phyloP scores from a whole-genome alignment of 208 protist species.

The Trypanosoma vivax region DNA sequence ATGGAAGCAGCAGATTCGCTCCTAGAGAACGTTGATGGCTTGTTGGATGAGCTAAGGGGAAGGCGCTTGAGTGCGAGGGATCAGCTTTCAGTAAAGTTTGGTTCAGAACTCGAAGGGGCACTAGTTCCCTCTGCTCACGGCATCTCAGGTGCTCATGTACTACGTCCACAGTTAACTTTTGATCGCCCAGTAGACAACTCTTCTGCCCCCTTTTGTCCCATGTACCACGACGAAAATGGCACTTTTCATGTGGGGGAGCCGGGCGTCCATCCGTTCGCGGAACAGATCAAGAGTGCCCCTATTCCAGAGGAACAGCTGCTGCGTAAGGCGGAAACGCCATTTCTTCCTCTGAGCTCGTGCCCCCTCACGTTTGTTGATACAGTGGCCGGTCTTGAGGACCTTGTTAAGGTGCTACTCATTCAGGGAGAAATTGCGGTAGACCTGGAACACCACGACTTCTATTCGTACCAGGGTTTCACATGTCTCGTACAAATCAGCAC shows the following conservation, averaged over 20 bases:
- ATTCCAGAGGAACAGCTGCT: constrained; percentile 50
- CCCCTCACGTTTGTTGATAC: constrained; percentile 73
- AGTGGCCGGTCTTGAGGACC: constrained; percentile 33
- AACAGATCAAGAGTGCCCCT: constrained; percentile 40
- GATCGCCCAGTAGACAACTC: constrained; percentile 72
- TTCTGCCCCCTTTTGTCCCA: constrained; percentile 45
- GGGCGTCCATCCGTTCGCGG: constrained; percentile 70
- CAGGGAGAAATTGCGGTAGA: constrained; percentile 92
- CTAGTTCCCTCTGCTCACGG: neutral
- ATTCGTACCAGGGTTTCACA: constrained; percentile 95
- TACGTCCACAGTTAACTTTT: constrained; percentile 78
- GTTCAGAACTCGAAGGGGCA: constrained; percentile 35
- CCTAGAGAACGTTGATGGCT: constrained; percentile 74
- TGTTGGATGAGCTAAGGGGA: constrained; percentile 74
- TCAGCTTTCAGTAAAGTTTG: constrained; percentile 78
- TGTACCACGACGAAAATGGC: constrained; percentile 55
- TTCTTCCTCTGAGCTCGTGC: constrained; percentile 48
- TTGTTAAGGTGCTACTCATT: constrained; percentile 27
- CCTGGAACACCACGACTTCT: constrained; percentile 93
- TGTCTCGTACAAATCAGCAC: constrained; percentile 99
- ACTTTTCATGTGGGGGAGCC: constrained; percentile 36
- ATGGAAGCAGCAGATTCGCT: constrained; percentile 85
- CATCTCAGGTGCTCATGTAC: constrained; percentile 14
- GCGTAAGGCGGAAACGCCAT: constrained; percentile 41
- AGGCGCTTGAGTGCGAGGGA: constrained; percentile 50